phyloP scores from a whole-genome alignment of 2,329 filamentous ascomycete genomes.

The Botrytis galanthina region DNA sequence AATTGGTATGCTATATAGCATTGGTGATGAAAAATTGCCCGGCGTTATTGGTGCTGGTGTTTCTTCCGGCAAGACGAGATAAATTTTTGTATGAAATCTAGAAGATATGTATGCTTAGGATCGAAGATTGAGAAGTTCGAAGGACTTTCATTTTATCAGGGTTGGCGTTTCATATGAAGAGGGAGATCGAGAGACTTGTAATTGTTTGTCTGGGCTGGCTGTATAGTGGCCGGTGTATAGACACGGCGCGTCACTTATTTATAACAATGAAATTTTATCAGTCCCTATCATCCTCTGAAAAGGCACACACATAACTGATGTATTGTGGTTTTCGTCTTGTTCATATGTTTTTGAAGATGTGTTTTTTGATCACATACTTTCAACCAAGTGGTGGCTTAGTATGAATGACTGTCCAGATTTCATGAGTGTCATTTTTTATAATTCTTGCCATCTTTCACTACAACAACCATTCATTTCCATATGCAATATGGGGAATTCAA shows the following conservation, averaged over 20 bases:
- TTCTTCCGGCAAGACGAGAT: constrained; percentile 55
- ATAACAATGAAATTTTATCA: constrained; percentile 11
- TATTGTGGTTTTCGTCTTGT: neutral
- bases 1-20: constrained; percentile 75
- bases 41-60: constrained; percentile 97
- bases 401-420: neutral
- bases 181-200: constrained; percentile 12
- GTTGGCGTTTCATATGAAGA: constrained; percentile 17
- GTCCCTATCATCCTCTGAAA: neutral
- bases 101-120: constrained; percentile 19
- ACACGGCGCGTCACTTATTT: constrained; percentile 2
- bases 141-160: constrained; percentile 7
- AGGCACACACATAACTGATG: neutral
- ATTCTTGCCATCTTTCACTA: neutral
- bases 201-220: constrained; percentile 18
- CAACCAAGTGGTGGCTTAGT: neutral
- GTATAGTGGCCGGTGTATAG: constrained; percentile 14
- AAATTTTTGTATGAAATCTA: constrained; percentile 20
- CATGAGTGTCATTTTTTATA: neutral
- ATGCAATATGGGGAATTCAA: neutral
- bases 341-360: neutral
- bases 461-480: neutral
- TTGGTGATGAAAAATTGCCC: constrained; percentile 84
- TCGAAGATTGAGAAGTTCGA: constrained; percentile 3
- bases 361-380: neutral